Evolutionary conservation across 2,329 filamentous ascomycete species (phyloP).

Genomic region (Zopfia rhizophila): DNA sequence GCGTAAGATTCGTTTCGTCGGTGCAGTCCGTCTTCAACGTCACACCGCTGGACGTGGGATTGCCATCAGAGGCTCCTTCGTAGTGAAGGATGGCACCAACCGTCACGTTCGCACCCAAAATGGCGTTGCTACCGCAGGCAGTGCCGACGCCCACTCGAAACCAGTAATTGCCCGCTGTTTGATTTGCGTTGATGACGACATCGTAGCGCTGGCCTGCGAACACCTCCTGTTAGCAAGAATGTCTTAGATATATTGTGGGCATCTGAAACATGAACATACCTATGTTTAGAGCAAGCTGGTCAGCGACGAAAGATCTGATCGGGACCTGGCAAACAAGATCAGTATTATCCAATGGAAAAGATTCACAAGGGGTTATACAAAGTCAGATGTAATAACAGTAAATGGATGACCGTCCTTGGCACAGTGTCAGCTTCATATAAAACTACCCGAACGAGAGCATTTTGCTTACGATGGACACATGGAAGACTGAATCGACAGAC

Average conservation of each 20-base stretch:
- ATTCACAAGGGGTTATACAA: constrained; percentile 33
- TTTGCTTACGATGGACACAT: constrained; percentile 37
- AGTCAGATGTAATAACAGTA: constrained; percentile 55
- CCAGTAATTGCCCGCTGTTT: constrained; percentile 58
- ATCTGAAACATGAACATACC: constrained; percentile 22
- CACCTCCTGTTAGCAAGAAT: constrained; percentile 5
- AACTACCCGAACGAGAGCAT: not conserved
- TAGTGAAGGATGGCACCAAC: constrained; percentile 55
- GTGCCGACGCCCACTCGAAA: constrained; percentile 54
- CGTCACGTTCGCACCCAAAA: constrained; percentile 37
- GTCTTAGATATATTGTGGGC: not conserved
- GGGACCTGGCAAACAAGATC: constrained; percentile 44
- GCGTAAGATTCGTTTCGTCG: constrained; percentile 52
- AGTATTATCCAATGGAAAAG: constrained; percentile 19
- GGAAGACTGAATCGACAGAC: constrained; percentile 44
- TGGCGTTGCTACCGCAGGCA: constrained; percentile 40
- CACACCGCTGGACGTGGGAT: constrained; percentile 48
- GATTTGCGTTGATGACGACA: constrained; percentile 58
- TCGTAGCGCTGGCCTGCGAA: constrained; percentile 58
- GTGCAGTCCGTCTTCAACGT: constrained; percentile 47
- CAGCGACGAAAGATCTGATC: constrained; percentile 50
- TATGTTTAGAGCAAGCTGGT: constrained; percentile 47
- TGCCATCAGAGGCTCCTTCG: constrained; percentile 42
- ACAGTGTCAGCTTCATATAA: constrained; percentile 1
- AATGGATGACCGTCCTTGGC: constrained; percentile 53